These are phyloP conservation scores for Epichloe brachyelytri DNA, from an alignment of 2,329 filamentous ascomycete species.

Conservation along the genomic window DNA sequence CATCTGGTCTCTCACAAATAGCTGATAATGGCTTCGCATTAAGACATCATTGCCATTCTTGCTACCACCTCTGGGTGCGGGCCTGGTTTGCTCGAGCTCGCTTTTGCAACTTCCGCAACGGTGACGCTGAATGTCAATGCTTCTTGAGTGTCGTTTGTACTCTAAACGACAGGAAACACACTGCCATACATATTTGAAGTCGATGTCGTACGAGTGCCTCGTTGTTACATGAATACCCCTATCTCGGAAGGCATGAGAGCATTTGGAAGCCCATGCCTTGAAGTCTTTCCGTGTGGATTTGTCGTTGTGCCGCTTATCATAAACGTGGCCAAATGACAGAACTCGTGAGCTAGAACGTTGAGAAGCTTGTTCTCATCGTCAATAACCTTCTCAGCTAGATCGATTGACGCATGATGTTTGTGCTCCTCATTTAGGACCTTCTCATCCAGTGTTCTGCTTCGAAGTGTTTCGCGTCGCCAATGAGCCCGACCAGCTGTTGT, in stretches of 20 bases:
- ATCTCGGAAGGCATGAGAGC: slow-evolving; percentile 41
- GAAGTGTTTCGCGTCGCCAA: slow-evolving; percentile 51
- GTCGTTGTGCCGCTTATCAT: slow-evolving; percentile 67
- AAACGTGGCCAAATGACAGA: slow-evolving; percentile 87
- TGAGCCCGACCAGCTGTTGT: slow-evolving; percentile 66
- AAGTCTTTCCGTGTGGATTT: slow-evolving; percentile 73
- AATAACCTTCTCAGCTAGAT: slow-evolving; percentile 81
- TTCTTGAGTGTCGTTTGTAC: slow-evolving; percentile 76
- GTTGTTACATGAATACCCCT: slow-evolving; percentile 70
- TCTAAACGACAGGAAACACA: slow-evolving; percentile 57
- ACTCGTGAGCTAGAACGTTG: slow-evolving; percentile 92
- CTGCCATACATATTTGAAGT: slow-evolving; percentile 83
- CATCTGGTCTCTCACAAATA: slow-evolving; percentile 56
- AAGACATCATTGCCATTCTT: slow-evolving; percentile 8
- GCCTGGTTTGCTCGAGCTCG: slow-evolving; percentile 63
- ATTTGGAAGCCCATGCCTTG: slow-evolving; percentile 56
- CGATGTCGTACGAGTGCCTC: slow-evolving; percentile 79
- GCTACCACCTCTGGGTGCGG: slow-evolving; percentile 38
- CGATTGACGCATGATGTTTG: slow-evolving; percentile 61
- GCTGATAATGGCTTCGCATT: slow-evolving; percentile 32
- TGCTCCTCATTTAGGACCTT: slow-evolving; percentile 18
- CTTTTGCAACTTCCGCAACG: slow-evolving; percentile 68
- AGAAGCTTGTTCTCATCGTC: slow-evolving; percentile 63
- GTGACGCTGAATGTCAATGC: slow-evolving; percentile 59
- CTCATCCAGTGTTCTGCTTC: slow-evolving; percentile 16